These are phyloP conservation scores for Metarhizium guizhouense DNA, from an alignment of 2,329 filamentous ascomycete species.

Conservation along the genomic window DNA sequence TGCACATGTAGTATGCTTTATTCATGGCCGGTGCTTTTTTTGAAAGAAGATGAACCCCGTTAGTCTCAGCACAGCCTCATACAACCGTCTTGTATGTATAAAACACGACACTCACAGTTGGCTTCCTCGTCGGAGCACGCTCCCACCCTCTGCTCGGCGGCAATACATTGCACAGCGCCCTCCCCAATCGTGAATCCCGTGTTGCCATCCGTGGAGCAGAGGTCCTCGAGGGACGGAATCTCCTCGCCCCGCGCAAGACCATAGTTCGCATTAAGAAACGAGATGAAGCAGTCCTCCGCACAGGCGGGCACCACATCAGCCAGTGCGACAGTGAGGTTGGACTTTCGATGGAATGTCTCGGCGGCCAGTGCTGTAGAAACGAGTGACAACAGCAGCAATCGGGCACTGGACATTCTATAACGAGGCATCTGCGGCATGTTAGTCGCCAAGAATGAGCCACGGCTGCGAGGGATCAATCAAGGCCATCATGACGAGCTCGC, in stretches of 20 bases:
- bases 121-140: constrained; percentile 41
- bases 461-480: background rate
- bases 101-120: constrained; percentile 17
- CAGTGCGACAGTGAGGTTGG: constrained; percentile 26
- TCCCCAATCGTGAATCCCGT: constrained; percentile 64
- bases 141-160: constrained; percentile 39
- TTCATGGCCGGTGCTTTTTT: constrained; percentile 30
- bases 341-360: constrained; percentile 13
- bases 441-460: background rate
- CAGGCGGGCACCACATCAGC: constrained; percentile 45
- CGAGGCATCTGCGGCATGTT: background rate
- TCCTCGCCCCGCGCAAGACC: constrained; percentile 37
- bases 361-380: constrained; percentile 18
- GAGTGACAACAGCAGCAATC: constrained; percentile 16
- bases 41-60: too few species aligned
- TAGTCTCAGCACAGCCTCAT: too few species aligned
- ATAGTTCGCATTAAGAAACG: constrained; percentile 55
- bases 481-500: too few species aligned
- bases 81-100: too few species aligned
- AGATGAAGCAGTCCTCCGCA: constrained; percentile 50
- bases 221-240: constrained; percentile 47
- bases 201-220: constrained; percentile 51
- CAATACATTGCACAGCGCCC: constrained; percentile 58
- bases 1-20: constrained; percentile 51
- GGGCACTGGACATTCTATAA: background rate